Percentiles rank a stretch among this genome's conserved stretches.
phyloP scores from a whole-genome alignment of 1,284 basidiomycete species.

The Athelia sp. region DNA sequence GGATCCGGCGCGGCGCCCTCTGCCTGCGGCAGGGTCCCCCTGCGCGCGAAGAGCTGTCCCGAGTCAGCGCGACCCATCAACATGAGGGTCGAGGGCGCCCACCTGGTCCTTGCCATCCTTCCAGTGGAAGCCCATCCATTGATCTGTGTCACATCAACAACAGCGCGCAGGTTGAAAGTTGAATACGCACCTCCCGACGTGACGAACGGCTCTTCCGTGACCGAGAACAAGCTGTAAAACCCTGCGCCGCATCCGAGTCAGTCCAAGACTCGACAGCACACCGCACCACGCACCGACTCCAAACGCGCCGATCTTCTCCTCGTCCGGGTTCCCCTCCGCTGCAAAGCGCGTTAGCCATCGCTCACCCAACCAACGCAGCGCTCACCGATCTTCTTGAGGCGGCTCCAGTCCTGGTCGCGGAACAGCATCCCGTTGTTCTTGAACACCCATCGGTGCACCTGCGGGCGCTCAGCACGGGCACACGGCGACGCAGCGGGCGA shows the following conservation, averaged over 20 bases:
- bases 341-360: constrained; percentile 6
- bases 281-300: constrained; percentile 58
- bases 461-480: neutral
- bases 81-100: constrained; percentile 1
- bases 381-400: constrained; percentile 82
- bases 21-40: constrained; percentile 57
- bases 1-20: constrained; percentile 27
- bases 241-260: constrained; percentile 31
- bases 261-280: neutral
- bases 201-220: constrained; percentile 93
- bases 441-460: constrained; percentile 76
- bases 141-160: constrained; percentile 34
- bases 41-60: constrained; percentile 67
- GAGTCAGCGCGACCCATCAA: constrained; percentile 3
- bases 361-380: neutral
- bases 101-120: constrained; percentile 87
- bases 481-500: neutral
- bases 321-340: constrained; percentile 85
- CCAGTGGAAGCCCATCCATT: constrained; percentile 98
- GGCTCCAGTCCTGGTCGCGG: constrained; percentile 81
- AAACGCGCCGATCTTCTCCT: constrained; percentile 84
- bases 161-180: neutral
- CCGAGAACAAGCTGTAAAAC: constrained; percentile 78
- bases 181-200: constrained; percentile 67
- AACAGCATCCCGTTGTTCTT: constrained; percentile 86